Base-by-base conservation (phyloP, 176 grass and related monocot genomes). In the Phyllostachys edulis region DNA sequence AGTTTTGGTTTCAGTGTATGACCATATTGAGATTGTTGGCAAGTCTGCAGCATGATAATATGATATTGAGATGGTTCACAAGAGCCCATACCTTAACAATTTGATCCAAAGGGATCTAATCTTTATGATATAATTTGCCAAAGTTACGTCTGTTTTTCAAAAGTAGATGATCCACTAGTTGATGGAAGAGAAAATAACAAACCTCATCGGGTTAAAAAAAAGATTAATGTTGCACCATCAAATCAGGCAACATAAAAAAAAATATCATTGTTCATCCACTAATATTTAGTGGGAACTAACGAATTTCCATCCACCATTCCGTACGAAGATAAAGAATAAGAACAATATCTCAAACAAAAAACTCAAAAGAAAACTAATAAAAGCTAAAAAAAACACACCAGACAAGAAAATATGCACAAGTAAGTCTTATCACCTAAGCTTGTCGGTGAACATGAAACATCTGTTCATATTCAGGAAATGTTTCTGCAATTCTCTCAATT, bases 381-480 rank as follows among this genome's bases (percentile, higher is more conserved):
- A 15, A 50, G 26, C 16, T 38, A 61, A 64, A 52, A 50, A 50
- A 49, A 49, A 41, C 21, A 10, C 36, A 37, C 2, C 21, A 14
- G 10, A 79, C 14, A 55, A 23, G 9, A 62, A 69, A 16, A 32
- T 9, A 24, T 71, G 52, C 55, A 86, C 63, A 85, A 6, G 45
- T 55, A 29, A 34, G 39, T 65, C 41, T 52, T 52, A 47, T 59
- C 37, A 20, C 64, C 71, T 85, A 89, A 16, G 83, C 16, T 49
- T 67, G 61, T 38, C 27, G 78, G 41, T 73, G 61, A 81, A 40
- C 74, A 45, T 70, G 86, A 13, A 88, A 63, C 18, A 95, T 44
- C 9, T 78, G 79, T 44, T 81, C 70, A 55, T 86, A 97, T 79
- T 94, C 89, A 36, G 91, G 91, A 86, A 92, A 92, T 21, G 82